These are phyloP conservation scores for Yarrowia yakushimensis DNA, from an alignment of 805 yeast genomes.

Conservation along the genomic window DNA sequence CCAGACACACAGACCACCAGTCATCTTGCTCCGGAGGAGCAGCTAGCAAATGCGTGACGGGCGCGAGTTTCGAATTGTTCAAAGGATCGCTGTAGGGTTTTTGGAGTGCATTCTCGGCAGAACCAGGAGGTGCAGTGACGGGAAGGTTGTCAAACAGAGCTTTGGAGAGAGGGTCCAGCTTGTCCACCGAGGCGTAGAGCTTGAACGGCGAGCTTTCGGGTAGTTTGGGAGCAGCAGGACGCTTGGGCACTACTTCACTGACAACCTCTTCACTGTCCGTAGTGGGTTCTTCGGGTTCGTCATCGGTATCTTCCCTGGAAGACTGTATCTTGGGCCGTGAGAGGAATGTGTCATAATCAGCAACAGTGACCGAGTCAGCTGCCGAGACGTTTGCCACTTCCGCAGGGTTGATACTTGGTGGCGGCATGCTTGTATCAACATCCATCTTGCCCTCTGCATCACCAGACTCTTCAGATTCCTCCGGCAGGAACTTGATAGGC, in stretches of 20 bases:
- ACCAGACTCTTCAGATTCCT: neutral
- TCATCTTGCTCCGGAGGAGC: slow-evolving; percentile 33
- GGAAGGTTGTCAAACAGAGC: slow-evolving; percentile 29
- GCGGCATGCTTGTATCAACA: slow-evolving; percentile 9
- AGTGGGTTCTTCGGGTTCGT: slow-evolving; percentile 29
- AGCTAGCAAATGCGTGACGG: slow-evolving; percentile 36
- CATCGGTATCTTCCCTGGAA: slow-evolving; percentile 28
- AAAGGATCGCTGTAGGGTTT: slow-evolving; percentile 30
- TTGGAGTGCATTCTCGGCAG: slow-evolving; percentile 26
- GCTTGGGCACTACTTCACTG: neutral
- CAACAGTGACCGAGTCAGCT: neutral
- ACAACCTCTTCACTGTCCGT: neutral
- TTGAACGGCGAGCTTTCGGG: slow-evolving; percentile 28
- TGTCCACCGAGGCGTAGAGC: slow-evolving; percentile 27
- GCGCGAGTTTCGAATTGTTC: slow-evolving; percentile 33
- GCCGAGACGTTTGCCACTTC: neutral
- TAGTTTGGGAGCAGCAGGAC: neutral
- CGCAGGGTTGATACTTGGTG: slow-evolving; percentile 22
- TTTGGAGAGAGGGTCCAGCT: slow-evolving; percentile 31
- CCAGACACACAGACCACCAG: slow-evolving; percentile 38
- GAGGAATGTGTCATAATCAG: neutral
- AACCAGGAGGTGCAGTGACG: neutral
- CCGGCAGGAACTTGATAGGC: slow-evolving; percentile 41
- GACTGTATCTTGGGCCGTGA: neutral
- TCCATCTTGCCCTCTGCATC: slow-evolving; percentile 27